Conservation (phyloP, 208 protist species). For the Trypanosoma cruzi region DNA sequence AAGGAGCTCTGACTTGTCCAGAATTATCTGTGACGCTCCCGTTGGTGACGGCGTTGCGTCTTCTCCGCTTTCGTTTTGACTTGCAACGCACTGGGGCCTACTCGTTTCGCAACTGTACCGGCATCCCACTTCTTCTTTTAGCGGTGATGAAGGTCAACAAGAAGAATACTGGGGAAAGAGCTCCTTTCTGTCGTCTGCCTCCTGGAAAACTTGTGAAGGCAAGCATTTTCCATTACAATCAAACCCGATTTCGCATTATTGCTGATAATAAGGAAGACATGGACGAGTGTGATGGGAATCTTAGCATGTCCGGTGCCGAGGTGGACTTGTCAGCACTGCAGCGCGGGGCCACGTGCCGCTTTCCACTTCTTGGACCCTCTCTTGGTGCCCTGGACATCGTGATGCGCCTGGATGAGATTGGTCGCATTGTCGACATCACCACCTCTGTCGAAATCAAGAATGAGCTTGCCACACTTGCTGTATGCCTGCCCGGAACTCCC, state of each 20-base stretch:
- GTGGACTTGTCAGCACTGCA: slow-evolving; percentile 44
- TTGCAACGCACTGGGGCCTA: slow-evolving; percentile 30
- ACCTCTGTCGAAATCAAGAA: slow-evolving; percentile 43
- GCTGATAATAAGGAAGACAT: slow-evolving; percentile 16
- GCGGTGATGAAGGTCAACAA: not conserved
- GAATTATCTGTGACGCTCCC: slow-evolving; percentile 39
- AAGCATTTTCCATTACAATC: slow-evolving; percentile 33
- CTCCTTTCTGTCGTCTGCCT: slow-evolving; percentile 16
- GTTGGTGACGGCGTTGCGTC: slow-evolving; percentile 26
- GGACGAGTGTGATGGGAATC: not conserved
- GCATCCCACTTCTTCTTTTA: slow-evolving; percentile 32
- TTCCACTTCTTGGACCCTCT: slow-evolving; percentile 29
- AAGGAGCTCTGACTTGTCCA: slow-evolving; percentile 28
- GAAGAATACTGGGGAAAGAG: not conserved
- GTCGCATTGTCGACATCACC: slow-evolving; percentile 40
- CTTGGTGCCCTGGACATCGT: slow-evolving; percentile 40
- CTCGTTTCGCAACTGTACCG: slow-evolving; percentile 39
- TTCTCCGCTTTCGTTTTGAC: slow-evolving; percentile 12
- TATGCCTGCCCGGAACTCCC: slow-evolving; percentile 26
- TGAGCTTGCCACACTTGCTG: slow-evolving; percentile 20
- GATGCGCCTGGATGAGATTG: slow-evolving; percentile 38
- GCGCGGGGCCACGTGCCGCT: slow-evolving; percentile 34
- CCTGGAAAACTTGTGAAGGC: slow-evolving; percentile 10
- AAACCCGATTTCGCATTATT: slow-evolving; percentile 41
- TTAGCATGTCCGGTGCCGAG: slow-evolving; percentile 9